Evolutionary conservation across 1,284 basidiomycete genomes (phyloP).

Genomic region (Ceratobasidium theobromae): DNA sequence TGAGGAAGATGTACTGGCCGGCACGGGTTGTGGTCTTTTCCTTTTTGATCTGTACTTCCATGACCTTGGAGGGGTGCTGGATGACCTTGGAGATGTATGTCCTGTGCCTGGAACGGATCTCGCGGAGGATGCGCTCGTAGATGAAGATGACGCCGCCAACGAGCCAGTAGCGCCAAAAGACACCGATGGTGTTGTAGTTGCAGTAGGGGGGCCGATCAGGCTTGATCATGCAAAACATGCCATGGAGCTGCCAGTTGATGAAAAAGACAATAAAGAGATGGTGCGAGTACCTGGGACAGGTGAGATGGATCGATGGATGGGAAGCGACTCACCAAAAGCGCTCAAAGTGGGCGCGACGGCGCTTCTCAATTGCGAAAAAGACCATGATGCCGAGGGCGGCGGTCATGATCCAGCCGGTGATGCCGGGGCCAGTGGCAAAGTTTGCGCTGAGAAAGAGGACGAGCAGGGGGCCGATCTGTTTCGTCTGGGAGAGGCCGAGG

Average conservation of each 20-base stretch:
- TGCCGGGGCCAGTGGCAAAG: conserved; percentile 82
- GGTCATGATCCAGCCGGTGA: conserved; percentile 92
- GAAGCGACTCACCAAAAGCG: conserved; percentile 61
- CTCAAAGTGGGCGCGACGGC: conserved; percentile 72
- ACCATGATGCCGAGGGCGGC: conserved; percentile 71
- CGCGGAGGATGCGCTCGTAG: conserved; percentile 80
- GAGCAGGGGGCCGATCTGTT: conserved; percentile 46
- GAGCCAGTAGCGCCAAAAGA: conserved; percentile 93
- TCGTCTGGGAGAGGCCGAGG: conserved; percentile 60
- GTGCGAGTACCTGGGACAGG: conserved; percentile 59
- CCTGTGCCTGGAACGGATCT: conserved; percentile 80
- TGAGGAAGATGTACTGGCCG: conserved; percentile 85
- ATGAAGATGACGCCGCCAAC: conserved; percentile 84
- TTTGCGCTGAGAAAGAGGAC: conserved; percentile 71
- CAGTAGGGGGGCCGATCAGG: conserved; percentile 86
- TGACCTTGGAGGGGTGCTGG: conserved; percentile 85
- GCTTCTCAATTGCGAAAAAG: conserved; percentile 78
- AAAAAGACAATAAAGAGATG: conserved; percentile 90
- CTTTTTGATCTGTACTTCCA: conserved; percentile 90
- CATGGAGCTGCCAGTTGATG: conserved; percentile 87
- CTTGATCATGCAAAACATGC: conserved; percentile 92
- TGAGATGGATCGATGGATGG: background rate
- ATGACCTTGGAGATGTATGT: conserved; percentile 92
- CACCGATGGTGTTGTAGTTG: conserved; percentile 78
- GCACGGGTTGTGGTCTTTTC: conserved; percentile 77